These are phyloP conservation scores for Boletus sp. DNA, from an alignment of 768 basidiomycete genomes.

Conservation along the genomic window DNA sequence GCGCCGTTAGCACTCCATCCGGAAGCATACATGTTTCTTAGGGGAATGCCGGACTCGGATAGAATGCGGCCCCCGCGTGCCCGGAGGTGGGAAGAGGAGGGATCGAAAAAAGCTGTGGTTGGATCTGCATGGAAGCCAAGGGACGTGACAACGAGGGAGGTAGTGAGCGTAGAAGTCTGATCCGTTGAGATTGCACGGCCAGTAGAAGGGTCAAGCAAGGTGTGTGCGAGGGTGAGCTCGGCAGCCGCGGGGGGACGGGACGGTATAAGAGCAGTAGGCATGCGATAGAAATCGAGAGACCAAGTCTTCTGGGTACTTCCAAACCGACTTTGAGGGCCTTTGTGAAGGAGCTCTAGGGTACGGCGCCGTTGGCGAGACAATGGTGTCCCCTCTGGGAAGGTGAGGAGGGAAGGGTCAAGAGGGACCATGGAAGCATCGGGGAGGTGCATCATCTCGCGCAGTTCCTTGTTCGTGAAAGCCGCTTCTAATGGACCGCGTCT, in stretches of 20 bases:
- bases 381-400: constrained; percentile 30
- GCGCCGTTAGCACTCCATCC: constrained; percentile 95
- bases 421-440: constrained; percentile 67
- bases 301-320: constrained; percentile 63
- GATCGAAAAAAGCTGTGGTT: constrained; percentile 55
- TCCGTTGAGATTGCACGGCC: constrained; percentile 54
- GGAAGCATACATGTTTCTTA: constrained; percentile 77
- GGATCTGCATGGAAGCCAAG: constrained; percentile 82
- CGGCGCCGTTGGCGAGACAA: constrained; percentile 65
- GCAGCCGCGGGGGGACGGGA: constrained; percentile 24
- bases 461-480: constrained; percentile 89
- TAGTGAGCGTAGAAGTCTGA: constrained; percentile 46
- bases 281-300: constrained; percentile 79
- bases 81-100: constrained; percentile 53
- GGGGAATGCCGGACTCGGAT: constrained; percentile 32
- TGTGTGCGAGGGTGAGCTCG: constrained; percentile 59
- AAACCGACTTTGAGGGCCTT: constrained; percentile 52
- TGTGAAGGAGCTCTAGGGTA: constrained; percentile 59
- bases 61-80: constrained; percentile 49
- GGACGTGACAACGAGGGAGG: constrained; percentile 82
- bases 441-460: constrained; percentile 74
- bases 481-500: constrained; percentile 87
- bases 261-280: constrained; percentile 50
- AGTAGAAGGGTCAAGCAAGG: constrained; percentile 47
- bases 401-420: constrained; percentile 45